Base-by-base conservation (phyloP, 352 stramenopile species). In the Globisporangium lucens region DNA sequence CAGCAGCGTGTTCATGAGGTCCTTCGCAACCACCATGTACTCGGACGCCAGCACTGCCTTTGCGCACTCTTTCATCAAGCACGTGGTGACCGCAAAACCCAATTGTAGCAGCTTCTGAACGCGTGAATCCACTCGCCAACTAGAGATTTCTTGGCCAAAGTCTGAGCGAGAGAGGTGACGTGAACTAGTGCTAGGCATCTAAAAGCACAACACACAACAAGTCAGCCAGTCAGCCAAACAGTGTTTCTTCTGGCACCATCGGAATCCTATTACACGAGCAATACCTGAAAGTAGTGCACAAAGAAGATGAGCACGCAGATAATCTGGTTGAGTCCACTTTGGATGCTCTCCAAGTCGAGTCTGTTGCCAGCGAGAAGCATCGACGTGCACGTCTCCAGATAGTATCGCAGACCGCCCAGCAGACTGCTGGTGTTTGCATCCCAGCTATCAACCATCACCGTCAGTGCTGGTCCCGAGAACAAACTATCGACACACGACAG, bases 1-100 rank as follows among this genome's bases (percentile, higher is more conserved):
- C 46, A 86, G 58, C 20, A 85, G 41, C 46, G 72, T 68, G 35
- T 85, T 78, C n/a, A 69, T 52, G 13, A 85, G 69, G 15, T 65
- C 55, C n/a, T 73, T 55, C 0, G 63, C 52, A 4, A 57, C 29
- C 20, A 36, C 51, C 41, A 72, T 59, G 29, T 72, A 58, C 56
- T 35, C 52, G 9, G 66, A 35, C 0, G 33, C 29, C 24, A 68
- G 46, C 0, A 70, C 51, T 0, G 65, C 68, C 17, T 63, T 62
- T 29, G 53, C 52, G 20, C 68, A 74, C 8, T 67, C 53, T 13
- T 71, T 66, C 56, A 71, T 74, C 17, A 68, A 17, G 12, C 24
- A 24, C n/a, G 49, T 58, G 27, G 65, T 8, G 35, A 72, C 27
- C 22, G 61, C 38, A 51, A 68, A 65, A 2, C 52, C 67, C 6